These are phyloP conservation scores for Fusarium chuoi DNA, from an alignment of 2,329 filamentous ascomycete species.

Conservation along the genomic window DNA sequence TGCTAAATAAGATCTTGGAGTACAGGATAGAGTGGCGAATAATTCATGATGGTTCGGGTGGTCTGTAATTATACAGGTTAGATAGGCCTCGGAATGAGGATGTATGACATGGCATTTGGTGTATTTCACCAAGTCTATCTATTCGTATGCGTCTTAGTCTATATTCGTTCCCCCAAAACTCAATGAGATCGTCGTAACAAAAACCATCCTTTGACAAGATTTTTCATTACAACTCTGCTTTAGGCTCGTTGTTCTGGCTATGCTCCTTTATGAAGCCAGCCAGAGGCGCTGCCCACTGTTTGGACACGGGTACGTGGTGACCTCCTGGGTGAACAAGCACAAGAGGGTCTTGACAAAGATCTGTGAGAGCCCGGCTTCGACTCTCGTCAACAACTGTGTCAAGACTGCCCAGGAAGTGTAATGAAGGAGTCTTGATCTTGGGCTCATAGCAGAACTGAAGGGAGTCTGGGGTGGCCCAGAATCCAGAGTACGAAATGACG, in stretches of 20 bases:
- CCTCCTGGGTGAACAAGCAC: constrained; percentile 83
- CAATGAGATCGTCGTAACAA: neutral
- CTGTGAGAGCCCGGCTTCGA: constrained; percentile 73
- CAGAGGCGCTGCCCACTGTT: constrained; percentile 81
- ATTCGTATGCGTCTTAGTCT: constrained; percentile 34
- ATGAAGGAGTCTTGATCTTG: constrained; percentile 76
- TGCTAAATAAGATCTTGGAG: constrained; percentile 52
- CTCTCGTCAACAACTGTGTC: constrained; percentile 89
- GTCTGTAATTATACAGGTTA: constrained; percentile 52
- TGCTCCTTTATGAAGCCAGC: constrained; percentile 73
- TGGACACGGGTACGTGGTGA: constrained; percentile 86
- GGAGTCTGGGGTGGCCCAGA: constrained; percentile 69
- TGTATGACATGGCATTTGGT: constrained; percentile 45
- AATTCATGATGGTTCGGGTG: constrained; percentile 44
- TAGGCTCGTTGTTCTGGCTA: constrained; percentile 42
- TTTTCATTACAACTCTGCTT: constrained; percentile 38
- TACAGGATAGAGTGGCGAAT: constrained; percentile 35
- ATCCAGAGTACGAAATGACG: constrained; percentile 81
- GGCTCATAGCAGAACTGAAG: constrained; percentile 77
- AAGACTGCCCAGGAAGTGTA: constrained; percentile 85
- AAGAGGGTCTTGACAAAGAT: constrained; percentile 66
- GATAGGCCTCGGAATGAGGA: constrained; percentile 47
- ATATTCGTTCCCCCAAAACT: constrained; percentile 5
- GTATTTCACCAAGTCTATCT: constrained; percentile 40
- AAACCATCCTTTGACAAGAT: neutral